A percentile compares a stretch with the other conserved stretches of the same genome.
These are phyloP conservation scores for Penicillium sp. DNA, from an alignment of 2,329 filamentous ascomycete species.

Conservation along the genomic window DNA sequence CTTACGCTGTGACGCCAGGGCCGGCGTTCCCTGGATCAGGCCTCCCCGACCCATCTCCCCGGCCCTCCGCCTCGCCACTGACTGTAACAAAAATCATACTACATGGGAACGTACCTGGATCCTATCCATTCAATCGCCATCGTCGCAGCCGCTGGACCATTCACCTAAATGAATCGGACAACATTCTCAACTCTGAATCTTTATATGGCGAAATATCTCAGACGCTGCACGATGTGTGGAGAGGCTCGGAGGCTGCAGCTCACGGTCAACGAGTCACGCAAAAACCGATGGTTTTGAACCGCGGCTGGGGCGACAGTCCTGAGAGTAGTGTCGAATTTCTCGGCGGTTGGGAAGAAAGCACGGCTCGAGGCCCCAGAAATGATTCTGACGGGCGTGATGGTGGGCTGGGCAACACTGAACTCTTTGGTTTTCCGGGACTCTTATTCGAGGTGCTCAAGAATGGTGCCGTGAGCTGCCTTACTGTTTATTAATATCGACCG, in stretches of 20 bases:
- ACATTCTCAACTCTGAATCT: slow-evolving; percentile 66
- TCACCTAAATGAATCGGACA: slow-evolving; percentile 39
- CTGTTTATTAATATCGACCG: slow-evolving; percentile 61
- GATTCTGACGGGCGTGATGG: slow-evolving; percentile 41
- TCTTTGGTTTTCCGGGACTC: slow-evolving; percentile 89
- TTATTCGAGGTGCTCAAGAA: slow-evolving; percentile 96
- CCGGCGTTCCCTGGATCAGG: slow-evolving; percentile 53
- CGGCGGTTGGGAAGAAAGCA: slow-evolving; percentile 77
- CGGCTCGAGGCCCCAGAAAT: slow-evolving; percentile 40
- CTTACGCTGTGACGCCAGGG: slow-evolving; percentile 62
- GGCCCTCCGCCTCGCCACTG: slow-evolving; percentile 52
- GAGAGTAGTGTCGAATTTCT: slow-evolving; percentile 82
- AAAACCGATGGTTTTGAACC: slow-evolving; percentile 74
- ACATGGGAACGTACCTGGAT: slow-evolving; percentile 90
- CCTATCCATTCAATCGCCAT: slow-evolving; percentile 94
- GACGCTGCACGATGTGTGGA: slow-evolving; percentile 64
- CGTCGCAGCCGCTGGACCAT: slow-evolving; percentile 84
- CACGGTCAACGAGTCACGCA: slow-evolving; percentile 50
- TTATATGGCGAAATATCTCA: slow-evolving; percentile 67
- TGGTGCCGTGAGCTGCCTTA: slow-evolving; percentile 80
- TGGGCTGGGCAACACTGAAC: slow-evolving; percentile 66
- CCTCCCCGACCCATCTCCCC: slow-evolving; percentile 25
- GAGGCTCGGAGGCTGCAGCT: slow-evolving; percentile 54
- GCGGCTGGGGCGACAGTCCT: slow-evolving; percentile 86
- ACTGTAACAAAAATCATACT: slow-evolving; percentile 89